These are phyloP conservation scores for Neolecta irregularis DNA, from an alignment of 1,139 yeast species.

Conservation along the genomic window DNA sequence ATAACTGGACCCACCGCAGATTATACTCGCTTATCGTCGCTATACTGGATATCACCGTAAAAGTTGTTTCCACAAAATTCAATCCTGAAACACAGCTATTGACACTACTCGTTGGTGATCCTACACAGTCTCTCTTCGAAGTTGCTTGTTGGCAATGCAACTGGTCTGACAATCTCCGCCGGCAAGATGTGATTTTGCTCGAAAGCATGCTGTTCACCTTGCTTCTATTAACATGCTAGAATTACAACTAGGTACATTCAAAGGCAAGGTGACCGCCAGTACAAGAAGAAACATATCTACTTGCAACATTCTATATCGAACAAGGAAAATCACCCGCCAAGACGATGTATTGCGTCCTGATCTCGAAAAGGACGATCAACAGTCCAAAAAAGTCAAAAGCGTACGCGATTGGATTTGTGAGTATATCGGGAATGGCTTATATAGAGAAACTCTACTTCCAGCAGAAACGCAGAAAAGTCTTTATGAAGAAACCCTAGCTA, in stretches of 20 bases:
- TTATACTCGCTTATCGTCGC: slow-evolving; percentile 5
- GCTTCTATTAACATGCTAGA: no score
- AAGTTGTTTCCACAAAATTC: not conserved
- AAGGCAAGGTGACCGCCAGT: slow-evolving; percentile 4
- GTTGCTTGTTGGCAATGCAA: slow-evolving; percentile 6
- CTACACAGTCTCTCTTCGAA: slow-evolving; percentile 6
- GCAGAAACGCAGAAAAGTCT: no score
- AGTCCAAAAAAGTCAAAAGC: slow-evolving; percentile 4
- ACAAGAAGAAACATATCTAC: slow-evolving; percentile 1
- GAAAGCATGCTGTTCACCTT: no score
- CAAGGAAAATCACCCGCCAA: not conserved
- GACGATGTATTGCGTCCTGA: slow-evolving; percentile 7
- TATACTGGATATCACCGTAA: slow-evolving; percentile 1
- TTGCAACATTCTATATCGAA: slow-evolving; percentile 5
- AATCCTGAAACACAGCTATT: not conserved
- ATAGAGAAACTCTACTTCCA: no score
- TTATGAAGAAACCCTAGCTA: no score
- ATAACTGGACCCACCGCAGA: not conserved
- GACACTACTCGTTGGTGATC: slow-evolving; percentile 5
- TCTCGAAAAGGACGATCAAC: slow-evolving; percentile 4
- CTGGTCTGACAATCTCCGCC: no score
- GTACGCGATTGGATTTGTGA: slow-evolving; percentile 22
- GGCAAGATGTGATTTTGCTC: slow-evolving; percentile 7
- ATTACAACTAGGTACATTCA: slow-evolving; percentile 3
- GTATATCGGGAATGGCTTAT: no score